Conservation (phyloP, 1,284 basidiomycete species). For the Cryptococcus sp. region DNA sequence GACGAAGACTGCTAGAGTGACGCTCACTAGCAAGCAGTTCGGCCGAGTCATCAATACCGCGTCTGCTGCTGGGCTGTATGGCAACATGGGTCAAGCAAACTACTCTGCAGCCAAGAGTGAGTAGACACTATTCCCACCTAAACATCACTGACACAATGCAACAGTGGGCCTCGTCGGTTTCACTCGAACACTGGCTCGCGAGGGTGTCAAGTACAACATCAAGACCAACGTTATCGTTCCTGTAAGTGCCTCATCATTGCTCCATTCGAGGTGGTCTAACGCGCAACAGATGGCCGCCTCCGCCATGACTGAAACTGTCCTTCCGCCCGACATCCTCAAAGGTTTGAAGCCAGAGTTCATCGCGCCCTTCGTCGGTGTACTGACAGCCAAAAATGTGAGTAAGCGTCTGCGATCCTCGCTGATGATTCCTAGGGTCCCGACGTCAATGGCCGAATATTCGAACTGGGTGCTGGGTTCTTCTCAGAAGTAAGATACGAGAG, state of each 20-base stretch:
- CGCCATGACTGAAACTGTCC: conserved; percentile 89
- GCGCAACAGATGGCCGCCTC: conserved; percentile 79
- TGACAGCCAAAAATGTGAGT: conserved; percentile 52
- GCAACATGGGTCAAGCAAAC: conserved; percentile 97
- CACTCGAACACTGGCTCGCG: conserved; percentile 86
- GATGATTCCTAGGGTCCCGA: conserved; percentile 65
- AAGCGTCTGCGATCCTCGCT: not conserved
- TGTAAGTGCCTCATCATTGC: conserved; percentile 57
- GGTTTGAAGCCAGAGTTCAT: conserved; percentile 92
- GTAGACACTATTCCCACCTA: conserved; percentile 4
- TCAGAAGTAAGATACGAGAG: conserved; percentile 94
- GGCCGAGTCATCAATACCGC: conserved; percentile 91
- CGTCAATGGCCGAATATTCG: conserved; percentile 84
- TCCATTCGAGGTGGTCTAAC: not conserved
- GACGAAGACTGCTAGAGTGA: not conserved
- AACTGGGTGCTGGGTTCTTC: conserved; percentile 91
- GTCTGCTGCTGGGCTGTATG: conserved; percentile 62
- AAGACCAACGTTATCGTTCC: conserved; percentile 85
- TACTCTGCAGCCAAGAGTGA: conserved; percentile 59
- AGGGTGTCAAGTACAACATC: conserved; percentile 93
- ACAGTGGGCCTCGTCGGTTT: conserved; percentile 85
- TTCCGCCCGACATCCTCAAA: conserved; percentile 95
- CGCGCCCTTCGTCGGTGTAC: conserved; percentile 81
- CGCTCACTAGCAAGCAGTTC: conserved; percentile 55
- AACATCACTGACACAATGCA: not conserved